Conservation (phyloP, 441 rosid genomes). For the Hura crepitans region DNA sequence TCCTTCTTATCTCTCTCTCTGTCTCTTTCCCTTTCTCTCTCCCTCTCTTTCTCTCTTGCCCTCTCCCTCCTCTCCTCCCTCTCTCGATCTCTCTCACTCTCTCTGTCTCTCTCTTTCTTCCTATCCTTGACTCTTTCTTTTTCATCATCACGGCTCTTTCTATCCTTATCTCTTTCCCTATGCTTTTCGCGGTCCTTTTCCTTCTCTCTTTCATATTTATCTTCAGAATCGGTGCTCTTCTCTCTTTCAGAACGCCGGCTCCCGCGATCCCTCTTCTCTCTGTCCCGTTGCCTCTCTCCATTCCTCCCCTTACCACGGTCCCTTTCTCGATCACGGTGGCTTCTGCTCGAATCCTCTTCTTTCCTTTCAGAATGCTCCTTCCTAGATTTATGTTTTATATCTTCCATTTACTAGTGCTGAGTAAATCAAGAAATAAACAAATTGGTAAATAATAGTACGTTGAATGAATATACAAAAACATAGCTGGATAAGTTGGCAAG, state of each 20-base stretch:
- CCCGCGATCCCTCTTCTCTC: conserved; percentile 42
- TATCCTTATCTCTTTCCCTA: conserved; percentile 22
- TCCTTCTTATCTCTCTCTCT: conserved; percentile 40
- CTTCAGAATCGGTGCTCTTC: conserved; percentile 42
- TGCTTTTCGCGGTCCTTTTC: conserved; percentile 26
- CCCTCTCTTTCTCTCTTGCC: conserved; percentile 34
- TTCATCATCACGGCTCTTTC: conserved; percentile 14
- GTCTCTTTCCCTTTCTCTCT: conserved; percentile 36
- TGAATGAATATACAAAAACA: background rate
- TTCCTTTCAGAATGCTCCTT: conserved; percentile 37
- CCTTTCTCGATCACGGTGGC: conserved; percentile 46
- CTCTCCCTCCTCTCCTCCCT: conserved; percentile 34
- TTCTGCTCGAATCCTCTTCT: conserved; percentile 44
- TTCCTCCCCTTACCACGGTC: conserved; percentile 30
- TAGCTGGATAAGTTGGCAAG: background rate
- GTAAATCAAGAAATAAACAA: background rate
- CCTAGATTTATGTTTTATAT: conserved; percentile 36
- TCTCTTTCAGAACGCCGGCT: conserved; percentile 37
- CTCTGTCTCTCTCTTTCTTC: conserved; percentile 38
- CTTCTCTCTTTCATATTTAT: conserved; percentile 39
- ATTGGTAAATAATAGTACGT: background rate
- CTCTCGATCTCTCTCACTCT: conserved; percentile 24
- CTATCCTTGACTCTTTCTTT: conserved; percentile 31
- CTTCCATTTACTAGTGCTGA: conserved; percentile 29
- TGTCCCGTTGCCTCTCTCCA: conserved; percentile 31